Percentiles rank a stretch among this genome's conserved stretches.
These are phyloP conservation scores for Candida easanensis DNA, from an alignment of 805 yeast genomes.

Conservation along the genomic window DNA sequence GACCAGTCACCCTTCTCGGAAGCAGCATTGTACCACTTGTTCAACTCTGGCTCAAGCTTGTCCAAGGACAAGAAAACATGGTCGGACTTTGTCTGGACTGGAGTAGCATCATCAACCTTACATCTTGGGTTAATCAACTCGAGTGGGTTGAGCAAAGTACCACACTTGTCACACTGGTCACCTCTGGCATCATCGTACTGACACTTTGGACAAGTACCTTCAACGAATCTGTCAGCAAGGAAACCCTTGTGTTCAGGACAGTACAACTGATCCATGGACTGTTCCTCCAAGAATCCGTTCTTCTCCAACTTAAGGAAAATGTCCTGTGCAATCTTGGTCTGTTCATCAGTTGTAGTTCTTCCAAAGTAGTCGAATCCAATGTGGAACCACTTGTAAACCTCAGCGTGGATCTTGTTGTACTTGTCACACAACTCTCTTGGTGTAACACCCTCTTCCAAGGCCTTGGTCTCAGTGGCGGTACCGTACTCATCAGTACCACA, in stretches of 20 bases:
- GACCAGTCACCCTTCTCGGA: conserved; percentile 85
- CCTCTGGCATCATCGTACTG: conserved; percentile 96
- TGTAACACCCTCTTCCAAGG: conserved; percentile 86
- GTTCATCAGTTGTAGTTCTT: conserved; percentile 88
- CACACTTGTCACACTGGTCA: conserved; percentile 98
- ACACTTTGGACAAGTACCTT: conserved; percentile 97
- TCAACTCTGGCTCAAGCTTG: conserved; percentile 74
- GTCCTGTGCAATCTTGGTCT: conserved; percentile 94
- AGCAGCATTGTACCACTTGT: conserved; percentile 67
- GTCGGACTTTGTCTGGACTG: conserved; percentile 75
- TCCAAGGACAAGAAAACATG: conserved; percentile 84
- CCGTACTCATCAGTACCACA: conserved; percentile 99
- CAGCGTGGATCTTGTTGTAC: conserved; percentile 80
- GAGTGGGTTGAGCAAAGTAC: conserved; percentile 82
- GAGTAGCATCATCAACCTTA: conserved; percentile 83
- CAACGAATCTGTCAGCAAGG: conserved; percentile 95
- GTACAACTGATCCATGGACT: conserved; percentile 83
- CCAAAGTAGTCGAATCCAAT: conserved; percentile 95
- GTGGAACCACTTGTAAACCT: conserved; percentile 95
- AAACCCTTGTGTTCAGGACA: conserved; percentile 89
- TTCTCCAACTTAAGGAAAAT: conserved; percentile 74
- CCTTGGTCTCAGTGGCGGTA: conserved; percentile 98
- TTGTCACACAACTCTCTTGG: conserved; percentile 91
- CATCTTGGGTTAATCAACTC: conserved; percentile 95
- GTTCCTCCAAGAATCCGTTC: conserved; percentile 83